phyloP scores from a whole-genome alignment of 2,329 filamentous ascomycete species.

The Hypoxylon rubiginosum region DNA sequence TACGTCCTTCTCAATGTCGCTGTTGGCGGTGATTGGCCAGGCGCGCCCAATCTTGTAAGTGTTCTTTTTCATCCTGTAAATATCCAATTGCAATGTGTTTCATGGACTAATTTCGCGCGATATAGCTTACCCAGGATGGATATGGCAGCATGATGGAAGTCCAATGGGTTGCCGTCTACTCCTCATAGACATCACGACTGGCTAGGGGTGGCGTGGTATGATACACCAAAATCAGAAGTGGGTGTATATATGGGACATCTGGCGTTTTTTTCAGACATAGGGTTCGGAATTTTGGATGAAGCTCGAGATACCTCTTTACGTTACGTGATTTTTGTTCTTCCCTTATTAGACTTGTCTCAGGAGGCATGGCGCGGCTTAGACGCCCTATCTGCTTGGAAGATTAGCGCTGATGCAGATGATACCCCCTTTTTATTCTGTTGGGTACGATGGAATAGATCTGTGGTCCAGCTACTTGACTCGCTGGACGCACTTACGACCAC shows the following conservation, averaged over 20 bases:
- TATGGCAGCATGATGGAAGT: slow-evolving; percentile 53
- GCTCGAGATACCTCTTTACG: slow-evolving; percentile 48
- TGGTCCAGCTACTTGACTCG: slow-evolving; percentile 17
- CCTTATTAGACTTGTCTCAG: slow-evolving; percentile 19
- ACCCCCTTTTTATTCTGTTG: slow-evolving; percentile 24
- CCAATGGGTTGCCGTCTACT: slow-evolving; percentile 51
- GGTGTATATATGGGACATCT: slow-evolving; percentile 40
- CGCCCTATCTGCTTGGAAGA: slow-evolving; percentile 19
- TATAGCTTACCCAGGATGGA: slow-evolving; percentile 47
- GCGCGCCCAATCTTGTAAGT: slow-evolving; percentile 48
- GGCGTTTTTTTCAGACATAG: slow-evolving; percentile 46
- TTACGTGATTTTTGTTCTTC: slow-evolving; percentile 33
- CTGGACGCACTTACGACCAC: slow-evolving; percentile 16
- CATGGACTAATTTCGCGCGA: slow-evolving; percentile 28
- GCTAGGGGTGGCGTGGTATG: slow-evolving; percentile 16
- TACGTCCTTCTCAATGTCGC: slow-evolving; percentile 69
- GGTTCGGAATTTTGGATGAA: slow-evolving; percentile 34
- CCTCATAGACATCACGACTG: slow-evolving; percentile 40
- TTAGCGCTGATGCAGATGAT: slow-evolving; percentile 19
- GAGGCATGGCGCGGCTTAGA: slow-evolving; percentile 21
- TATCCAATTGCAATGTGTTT: background rate
- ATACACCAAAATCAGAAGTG: slow-evolving; percentile 36
- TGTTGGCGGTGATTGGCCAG: slow-evolving; percentile 66
- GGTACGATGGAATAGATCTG: slow-evolving; percentile 28
- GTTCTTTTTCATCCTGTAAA: background rate